Conservation (phyloP, 2,329 filamentous ascomycete species). For the Dothistroma septosporum region DNA sequence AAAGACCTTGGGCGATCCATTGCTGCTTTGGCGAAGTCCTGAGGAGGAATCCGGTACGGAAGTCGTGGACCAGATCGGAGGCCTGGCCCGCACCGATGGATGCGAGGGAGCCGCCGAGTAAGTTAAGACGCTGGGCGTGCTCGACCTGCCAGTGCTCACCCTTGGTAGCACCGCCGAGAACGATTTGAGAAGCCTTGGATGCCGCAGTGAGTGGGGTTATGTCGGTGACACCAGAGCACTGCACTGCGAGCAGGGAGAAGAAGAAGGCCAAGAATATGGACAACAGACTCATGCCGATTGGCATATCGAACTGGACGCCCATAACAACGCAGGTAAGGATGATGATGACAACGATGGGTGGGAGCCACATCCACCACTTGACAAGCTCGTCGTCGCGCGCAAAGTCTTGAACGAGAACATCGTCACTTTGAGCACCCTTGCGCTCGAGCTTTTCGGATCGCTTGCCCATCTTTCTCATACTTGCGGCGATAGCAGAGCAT, state of each 20-base stretch:
- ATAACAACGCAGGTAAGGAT: slow-evolving; percentile 50
- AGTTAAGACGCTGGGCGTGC: slow-evolving; percentile 60
- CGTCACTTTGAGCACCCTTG: slow-evolving; percentile 38
- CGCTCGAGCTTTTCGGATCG: slow-evolving; percentile 42
- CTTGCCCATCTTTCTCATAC: slow-evolving; percentile 41
- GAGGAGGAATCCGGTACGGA: slow-evolving; percentile 65
- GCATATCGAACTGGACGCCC: slow-evolving; percentile 53
- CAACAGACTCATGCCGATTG: slow-evolving; percentile 54
- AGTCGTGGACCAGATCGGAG: slow-evolving; percentile 56
- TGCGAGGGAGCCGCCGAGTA: slow-evolving; percentile 55
- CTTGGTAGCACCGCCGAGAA: slow-evolving; percentile 62
- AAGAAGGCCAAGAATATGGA: slow-evolving; percentile 56
- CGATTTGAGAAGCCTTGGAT: slow-evolving; percentile 64
- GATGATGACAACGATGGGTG: slow-evolving; percentile 46
- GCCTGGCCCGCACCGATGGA: slow-evolving; percentile 40
- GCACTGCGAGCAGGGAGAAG: slow-evolving; percentile 59
- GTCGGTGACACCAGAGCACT: slow-evolving; percentile 53
- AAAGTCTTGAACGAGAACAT: slow-evolving; percentile 49
- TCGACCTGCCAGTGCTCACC: slow-evolving; percentile 48
- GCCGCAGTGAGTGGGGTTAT: slow-evolving; percentile 63
- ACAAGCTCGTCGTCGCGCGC: slow-evolving; percentile 47
- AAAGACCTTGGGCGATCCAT: slow-evolving; percentile 62
- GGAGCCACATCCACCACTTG: slow-evolving; percentile 52
- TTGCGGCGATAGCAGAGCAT: slow-evolving; percentile 42
- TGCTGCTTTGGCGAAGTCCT: slow-evolving; percentile 61